Conservation (phyloP, 148 eudicot genomes). For the Arbutus unedo region DNA sequence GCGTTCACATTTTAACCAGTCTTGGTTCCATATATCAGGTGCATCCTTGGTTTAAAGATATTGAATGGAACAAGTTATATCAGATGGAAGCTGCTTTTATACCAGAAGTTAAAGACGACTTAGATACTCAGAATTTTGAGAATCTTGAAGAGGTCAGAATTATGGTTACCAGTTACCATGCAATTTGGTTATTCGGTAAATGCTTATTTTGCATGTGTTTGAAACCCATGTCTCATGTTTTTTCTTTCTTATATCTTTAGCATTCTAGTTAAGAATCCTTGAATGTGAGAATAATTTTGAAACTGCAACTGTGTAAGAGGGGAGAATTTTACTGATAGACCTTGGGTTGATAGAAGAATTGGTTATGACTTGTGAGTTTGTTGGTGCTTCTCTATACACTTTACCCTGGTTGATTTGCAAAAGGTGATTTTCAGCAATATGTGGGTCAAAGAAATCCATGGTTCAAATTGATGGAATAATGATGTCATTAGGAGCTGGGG, state of each 20-base stretch:
- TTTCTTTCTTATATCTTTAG: neutral
- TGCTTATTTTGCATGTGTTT: neutral
- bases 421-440: neutral
- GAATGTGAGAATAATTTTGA: neutral
- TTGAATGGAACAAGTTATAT: slow-evolving; percentile 38
- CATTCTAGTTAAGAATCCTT: neutral
- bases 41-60: slow-evolving; percentile 36
- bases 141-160: slow-evolving; percentile 41
- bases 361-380: neutral
- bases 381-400: neutral
- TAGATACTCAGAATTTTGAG: slow-evolving; percentile 42
- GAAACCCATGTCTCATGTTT: neutral
- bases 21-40: slow-evolving; percentile 20
- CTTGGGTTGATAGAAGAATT: neutral
- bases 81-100: slow-evolving; percentile 40
- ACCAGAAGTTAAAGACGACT: slow-evolving; percentile 42
- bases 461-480: neutral
- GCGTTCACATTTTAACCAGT: neutral
- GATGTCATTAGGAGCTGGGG: neutral
- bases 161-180: neutral
- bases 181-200: neutral
- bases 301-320: neutral
- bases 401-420: neutral
- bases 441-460: neutral
- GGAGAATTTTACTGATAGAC: neutral